Evolutionary conservation across 768 basidiomycete species (phyloP).

Genomic region (Suillus spraguei): DNA sequence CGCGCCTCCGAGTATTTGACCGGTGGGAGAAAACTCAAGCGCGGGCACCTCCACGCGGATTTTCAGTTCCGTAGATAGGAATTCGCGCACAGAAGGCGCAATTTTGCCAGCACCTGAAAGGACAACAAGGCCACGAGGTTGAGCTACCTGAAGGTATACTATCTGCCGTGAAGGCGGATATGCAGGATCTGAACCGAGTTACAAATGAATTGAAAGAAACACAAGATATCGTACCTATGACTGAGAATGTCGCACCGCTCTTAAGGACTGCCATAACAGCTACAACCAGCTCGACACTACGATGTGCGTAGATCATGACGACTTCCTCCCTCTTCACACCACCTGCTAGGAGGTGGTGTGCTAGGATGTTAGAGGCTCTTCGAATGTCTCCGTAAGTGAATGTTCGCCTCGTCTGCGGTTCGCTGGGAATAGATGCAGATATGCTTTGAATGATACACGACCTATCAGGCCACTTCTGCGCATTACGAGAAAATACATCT

Average conservation of each 20-base stretch:
- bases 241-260: slow-evolving; percentile 95
- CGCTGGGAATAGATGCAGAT: slow-evolving; percentile 38
- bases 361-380: slow-evolving; percentile 83
- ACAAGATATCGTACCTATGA: slow-evolving; percentile 69
- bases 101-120: slow-evolving; percentile 89
- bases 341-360: slow-evolving; percentile 84
- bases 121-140: slow-evolving; percentile 87
- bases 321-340: slow-evolving; percentile 94
- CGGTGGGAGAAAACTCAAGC: slow-evolving; percentile 69
- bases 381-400: slow-evolving; percentile 85
- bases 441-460: slow-evolving; percentile 87
- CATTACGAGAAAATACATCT: slow-evolving; percentile 91
- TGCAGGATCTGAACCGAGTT: slow-evolving; percentile 75
- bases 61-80: slow-evolving; percentile 72
- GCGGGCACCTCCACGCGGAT: slow-evolving; percentile 93
- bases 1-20: slow-evolving; percentile 67
- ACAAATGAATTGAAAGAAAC: slow-evolving; percentile 8
- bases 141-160: slow-evolving; percentile 90
- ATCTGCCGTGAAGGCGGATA: slow-evolving; percentile 94
- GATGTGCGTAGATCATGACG: slow-evolving; percentile 96
- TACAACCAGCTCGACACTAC: slow-evolving; percentile 94
- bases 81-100: slow-evolving; percentile 79
- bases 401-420: slow-evolving; percentile 52
- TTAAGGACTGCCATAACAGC: slow-evolving; percentile 97
- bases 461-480: slow-evolving; percentile 74